A percentile compares a stretch with the other conserved stretches of the same genome.
phyloP scores from a whole-genome alignment of 225 moss, liverwort and hornwort genomes.

The Rhytidiadelphus loreus region DNA sequence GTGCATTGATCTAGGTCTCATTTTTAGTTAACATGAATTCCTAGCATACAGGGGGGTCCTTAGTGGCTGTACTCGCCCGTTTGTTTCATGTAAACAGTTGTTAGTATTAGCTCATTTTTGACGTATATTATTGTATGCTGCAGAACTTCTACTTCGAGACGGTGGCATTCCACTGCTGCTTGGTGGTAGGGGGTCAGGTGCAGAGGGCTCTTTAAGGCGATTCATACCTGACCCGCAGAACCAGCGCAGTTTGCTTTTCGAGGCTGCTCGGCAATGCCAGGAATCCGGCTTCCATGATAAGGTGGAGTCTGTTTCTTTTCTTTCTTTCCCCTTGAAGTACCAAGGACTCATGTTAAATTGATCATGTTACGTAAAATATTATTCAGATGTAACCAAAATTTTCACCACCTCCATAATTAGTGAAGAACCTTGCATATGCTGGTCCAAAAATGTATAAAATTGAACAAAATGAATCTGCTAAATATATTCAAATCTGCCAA shows the following conservation, averaged over 20 bases:
- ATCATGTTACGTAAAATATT: not conserved
- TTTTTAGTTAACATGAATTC: not conserved
- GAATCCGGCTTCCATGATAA: constrained; percentile 86
- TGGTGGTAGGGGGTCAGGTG: constrained; percentile 52
- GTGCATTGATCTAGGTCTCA: not conserved
- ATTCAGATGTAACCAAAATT: not conserved
- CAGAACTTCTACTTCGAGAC: constrained; percentile 77
- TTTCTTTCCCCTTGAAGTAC: not conserved
- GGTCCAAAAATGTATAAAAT: not conserved
- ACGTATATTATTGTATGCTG: not conserved
- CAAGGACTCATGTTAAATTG: not conserved
- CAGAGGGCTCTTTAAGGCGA: constrained; percentile 66
- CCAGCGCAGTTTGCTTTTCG: constrained; percentile 65
- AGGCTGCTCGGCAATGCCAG: constrained; percentile 90
- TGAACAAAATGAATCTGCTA: not conserved
- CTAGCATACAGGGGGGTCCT: not conserved
- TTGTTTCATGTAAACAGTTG: not conserved
- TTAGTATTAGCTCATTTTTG: not conserved
- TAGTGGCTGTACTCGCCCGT: not conserved
- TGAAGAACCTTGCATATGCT: not conserved
- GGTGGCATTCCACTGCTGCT: constrained; percentile 84
- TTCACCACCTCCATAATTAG: not conserved
- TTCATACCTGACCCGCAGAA: constrained; percentile 77
- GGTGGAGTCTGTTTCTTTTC: constrained; percentile 20
- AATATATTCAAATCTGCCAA: not conserved